Evolutionary conservation across 441 rosid genomes (phyloP), one percentile per base, ranked within the genome.

Genomic region (Gossypium trilobum): DNA sequence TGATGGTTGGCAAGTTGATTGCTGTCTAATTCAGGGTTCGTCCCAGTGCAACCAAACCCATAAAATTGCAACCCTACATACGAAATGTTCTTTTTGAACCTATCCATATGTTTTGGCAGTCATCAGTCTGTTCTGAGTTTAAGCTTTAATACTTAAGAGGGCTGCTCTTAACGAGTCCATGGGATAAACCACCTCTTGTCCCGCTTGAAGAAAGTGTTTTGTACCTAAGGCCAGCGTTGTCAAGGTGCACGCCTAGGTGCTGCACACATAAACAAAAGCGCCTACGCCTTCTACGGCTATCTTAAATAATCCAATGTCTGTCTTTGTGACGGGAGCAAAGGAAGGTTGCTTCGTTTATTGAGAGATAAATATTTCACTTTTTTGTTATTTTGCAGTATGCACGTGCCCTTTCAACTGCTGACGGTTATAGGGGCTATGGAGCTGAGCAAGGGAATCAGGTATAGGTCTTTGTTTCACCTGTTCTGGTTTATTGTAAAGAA

Each of bases 371-470:
- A 22, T 55, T 46, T 51, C 17, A 50, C 51, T 64, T 7, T 1
- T 58, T 0, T 83, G 46, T 31, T 78, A 6, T 27, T 46, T 71
- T 80, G 80, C 82, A 88, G 90, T 80, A 80, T 75, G 89, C 88
- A 39, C 61, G 7, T 58, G 84, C 77, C 19, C 80, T 92, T 64
- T 88, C 95, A 9, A 90, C 96, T 1, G 72, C 69, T 27, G 78
- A 78, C 11, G 92, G 86, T 52, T 86, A 85, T 68, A 77, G 79
- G 59, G 92, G 88, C 11, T 85, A 88, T 62, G 92, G 90, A 76
- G 84, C 85, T 71, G 92, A 86, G 78, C 88, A 85, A 77, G 92
- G 92, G 29, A 82, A 83, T 78, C 78, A 77, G 86, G 91, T 87
- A 70, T 11, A 1, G 27, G 4, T 54, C 44, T 14, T 66, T 59